These are phyloP conservation scores for Pterulicium gracile DNA, from an alignment of 1,284 basidiomycete genomes.

Conservation along the genomic window DNA sequence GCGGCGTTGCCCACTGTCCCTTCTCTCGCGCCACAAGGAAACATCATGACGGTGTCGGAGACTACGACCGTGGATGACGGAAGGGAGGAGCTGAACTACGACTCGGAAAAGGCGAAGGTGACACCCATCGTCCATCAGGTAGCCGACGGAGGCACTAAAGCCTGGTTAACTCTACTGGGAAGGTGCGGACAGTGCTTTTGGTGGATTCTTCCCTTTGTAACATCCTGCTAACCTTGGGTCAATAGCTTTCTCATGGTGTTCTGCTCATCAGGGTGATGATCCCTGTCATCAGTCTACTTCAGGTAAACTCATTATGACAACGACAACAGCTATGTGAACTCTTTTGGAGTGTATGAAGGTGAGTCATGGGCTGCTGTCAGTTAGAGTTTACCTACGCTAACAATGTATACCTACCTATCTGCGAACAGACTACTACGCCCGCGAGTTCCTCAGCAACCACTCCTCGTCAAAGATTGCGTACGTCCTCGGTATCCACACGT, in stretches of 20 bases:
- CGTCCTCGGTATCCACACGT: no score
- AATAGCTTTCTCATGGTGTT: neutral
- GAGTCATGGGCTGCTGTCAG: neutral
- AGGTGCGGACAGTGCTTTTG: neutral
- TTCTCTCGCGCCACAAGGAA: no score
- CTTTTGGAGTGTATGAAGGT: neutral
- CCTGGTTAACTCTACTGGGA: neutral
- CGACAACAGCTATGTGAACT: neutral
- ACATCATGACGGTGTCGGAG: no score
- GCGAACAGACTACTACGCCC: neutral
- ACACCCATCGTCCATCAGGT: neutral
- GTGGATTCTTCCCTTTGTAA: neutral
- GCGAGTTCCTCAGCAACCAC: neutral
- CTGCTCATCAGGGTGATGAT: neutral
- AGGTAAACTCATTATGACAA: neutral
- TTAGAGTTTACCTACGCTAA: no score
- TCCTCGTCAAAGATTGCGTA: neutral
- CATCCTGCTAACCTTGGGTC: neutral
- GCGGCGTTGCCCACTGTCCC: no score
- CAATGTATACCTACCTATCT: no score
- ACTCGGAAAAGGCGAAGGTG: no score
- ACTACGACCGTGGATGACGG: no score
- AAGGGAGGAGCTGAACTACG: no score
- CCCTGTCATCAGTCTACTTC: neutral
- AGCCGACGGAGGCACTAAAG: neutral